Conservation (phyloP, 768 basidiomycete species). For the Leccinum imitatum region DNA sequence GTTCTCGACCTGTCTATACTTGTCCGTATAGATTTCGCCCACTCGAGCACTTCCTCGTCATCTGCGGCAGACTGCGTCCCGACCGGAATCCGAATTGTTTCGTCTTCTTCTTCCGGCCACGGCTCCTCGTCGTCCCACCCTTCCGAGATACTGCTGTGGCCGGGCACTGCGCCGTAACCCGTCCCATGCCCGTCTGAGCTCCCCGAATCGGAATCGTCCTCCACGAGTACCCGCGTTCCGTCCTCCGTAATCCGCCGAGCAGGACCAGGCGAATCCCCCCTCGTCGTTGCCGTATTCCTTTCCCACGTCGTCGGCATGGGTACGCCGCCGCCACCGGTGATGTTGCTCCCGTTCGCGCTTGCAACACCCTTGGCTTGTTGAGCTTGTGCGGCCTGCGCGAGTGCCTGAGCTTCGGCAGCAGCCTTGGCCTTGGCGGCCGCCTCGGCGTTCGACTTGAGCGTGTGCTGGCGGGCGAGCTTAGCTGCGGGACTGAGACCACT, state of each 20-base stretch:
- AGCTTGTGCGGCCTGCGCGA: constrained; percentile 24
- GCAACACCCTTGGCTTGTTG: constrained; percentile 23
- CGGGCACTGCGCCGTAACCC: constrained; percentile 34
- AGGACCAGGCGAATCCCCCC: constrained; percentile 45
- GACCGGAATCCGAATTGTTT: constrained; percentile 57
- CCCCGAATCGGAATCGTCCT: constrained; percentile 67
- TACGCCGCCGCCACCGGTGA: constrained; percentile 4
- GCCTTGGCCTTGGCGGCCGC: constrained; percentile 44
- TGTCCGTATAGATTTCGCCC: constrained; percentile 73
- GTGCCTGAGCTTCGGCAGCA: constrained; percentile 27
- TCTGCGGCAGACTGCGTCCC: constrained; percentile 26
- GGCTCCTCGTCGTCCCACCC: constrained; percentile 82
- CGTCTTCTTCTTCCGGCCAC: constrained; percentile 70
- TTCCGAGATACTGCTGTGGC: constrained; percentile 49
- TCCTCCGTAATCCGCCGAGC: constrained; percentile 57
- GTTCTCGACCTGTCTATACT: constrained; percentile 63
- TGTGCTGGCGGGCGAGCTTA: constrained; percentile 86
- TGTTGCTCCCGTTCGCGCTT: constrained; percentile 28
- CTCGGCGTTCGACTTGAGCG: constrained; percentile 75
- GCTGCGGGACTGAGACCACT: constrained; percentile 88
- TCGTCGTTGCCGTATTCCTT: constrained; percentile 69
- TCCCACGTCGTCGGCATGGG: constrained; percentile 74
- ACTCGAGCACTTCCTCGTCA: constrained; percentile 66
- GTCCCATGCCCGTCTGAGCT: constrained; percentile 49
- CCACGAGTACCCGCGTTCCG: constrained; percentile 61